A percentile compares a stretch with the other conserved stretches of the same genome.
phyloP scores from a whole-genome alignment of 305 asterid genomes.

The Fraxinus angustifolia region DNA sequence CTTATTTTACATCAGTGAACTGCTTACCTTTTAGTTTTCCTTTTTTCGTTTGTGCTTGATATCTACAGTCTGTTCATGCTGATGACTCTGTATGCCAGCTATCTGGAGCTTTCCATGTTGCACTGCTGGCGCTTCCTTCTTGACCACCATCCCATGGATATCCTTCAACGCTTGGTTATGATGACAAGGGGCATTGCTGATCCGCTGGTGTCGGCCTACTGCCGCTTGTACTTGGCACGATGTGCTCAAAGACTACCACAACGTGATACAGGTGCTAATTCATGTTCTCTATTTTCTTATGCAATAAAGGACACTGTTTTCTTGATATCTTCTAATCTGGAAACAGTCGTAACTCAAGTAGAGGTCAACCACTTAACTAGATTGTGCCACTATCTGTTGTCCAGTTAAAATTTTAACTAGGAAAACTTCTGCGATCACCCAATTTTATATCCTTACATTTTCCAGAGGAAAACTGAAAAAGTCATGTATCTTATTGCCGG shows the following conservation, averaged over 20 bases:
- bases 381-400: neutral
- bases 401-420: slow-evolving; percentile 13
- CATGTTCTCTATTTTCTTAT: slow-evolving; percentile 14
- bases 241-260: slow-evolving; percentile 62
- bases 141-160: slow-evolving; percentile 40
- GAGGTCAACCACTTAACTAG: slow-evolving; percentile 17
- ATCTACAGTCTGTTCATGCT: slow-evolving; percentile 17
- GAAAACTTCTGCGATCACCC: slow-evolving; percentile 3
- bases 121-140: slow-evolving; percentile 77
- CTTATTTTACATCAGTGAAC: neutral
- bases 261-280: slow-evolving; percentile 48
- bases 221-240: slow-evolving; percentile 73
- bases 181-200: slow-evolving; percentile 87
- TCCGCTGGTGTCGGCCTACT: slow-evolving; percentile 74
- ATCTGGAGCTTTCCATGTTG: slow-evolving; percentile 76
- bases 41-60: neutral
- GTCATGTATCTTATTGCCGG: neutral
- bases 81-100: slow-evolving; percentile 39
- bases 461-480: slow-evolving; percentile 3
- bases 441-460: slow-evolving; percentile 16
- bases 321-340: slow-evolving; percentile 5
- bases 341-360: neutral
- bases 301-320: neutral
- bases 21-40: neutral
- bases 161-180: slow-evolving; percentile 66